A percentile compares a stretch with the other conserved stretches of the same genome.
Conservation (phyloP, 2,329 filamentous ascomycete genomes). For the Chrysosphaeria jannelii region DNA sequence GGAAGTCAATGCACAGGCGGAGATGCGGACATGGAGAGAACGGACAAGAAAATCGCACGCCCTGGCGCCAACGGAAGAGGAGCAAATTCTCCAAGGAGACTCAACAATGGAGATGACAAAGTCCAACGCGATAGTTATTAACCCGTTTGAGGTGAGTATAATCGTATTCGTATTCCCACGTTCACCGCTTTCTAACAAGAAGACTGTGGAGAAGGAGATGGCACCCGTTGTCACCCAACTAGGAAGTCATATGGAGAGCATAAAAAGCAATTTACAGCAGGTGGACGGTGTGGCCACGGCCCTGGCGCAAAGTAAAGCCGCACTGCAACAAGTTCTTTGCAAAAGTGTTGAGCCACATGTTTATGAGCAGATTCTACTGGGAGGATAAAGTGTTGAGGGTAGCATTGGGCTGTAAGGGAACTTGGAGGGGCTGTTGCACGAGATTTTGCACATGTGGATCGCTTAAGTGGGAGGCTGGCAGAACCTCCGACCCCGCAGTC, state of each 20-base stretch:
- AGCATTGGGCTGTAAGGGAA: no score
- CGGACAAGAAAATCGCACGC: conserved; percentile 17
- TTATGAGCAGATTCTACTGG: conserved; percentile 19
- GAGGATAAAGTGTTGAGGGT: conserved; percentile 6
- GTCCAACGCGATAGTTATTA: no score
- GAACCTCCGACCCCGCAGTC: no score
- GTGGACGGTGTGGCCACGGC: conserved; percentile 19
- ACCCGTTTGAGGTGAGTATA: no score
- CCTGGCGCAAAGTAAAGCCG: conserved; percentile 16
- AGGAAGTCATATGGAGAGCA: conserved; percentile 23
- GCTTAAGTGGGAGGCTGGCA: no score
- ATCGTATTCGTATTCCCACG: not conserved
- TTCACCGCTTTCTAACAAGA: not conserved
- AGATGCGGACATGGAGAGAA: conserved; percentile 19
- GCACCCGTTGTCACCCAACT: conserved; percentile 17
- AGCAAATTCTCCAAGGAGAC: no score
- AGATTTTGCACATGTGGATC: no score
- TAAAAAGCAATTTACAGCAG: conserved; percentile 21
- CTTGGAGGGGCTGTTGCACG: no score
- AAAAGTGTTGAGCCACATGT: conserved; percentile 14
- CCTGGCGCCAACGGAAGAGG: conserved; percentile 17
- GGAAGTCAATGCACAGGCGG: conserved; percentile 23
- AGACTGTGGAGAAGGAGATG: conserved; percentile 12
- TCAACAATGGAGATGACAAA: no score
- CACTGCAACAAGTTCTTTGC: conserved; percentile 17